Evolutionary conservation across 2,329 filamentous ascomycete species (phyloP), one percentile per base, ranked within the genome.

Genomic region (Zasmidium cellare): DNA sequence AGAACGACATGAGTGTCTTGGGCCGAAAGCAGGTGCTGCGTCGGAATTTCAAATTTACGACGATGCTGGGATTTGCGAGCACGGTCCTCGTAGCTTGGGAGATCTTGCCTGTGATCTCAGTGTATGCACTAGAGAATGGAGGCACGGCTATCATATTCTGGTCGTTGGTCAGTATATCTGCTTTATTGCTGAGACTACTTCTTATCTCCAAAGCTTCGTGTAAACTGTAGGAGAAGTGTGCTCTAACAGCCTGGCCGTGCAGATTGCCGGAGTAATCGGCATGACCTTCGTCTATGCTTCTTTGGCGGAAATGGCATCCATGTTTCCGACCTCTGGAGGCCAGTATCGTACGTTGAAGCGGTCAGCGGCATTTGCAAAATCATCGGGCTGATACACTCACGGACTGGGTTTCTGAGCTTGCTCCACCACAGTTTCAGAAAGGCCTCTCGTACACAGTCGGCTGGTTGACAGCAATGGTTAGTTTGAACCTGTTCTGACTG

Each of bases 381-480:
- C n/a, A n/a, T n/a, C n/a, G n/a, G n/a, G n/a, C 25, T 28, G 25
- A 6, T 6, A 28, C 6, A 28, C 25, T 28, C 6, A 28, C 25
- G 25, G 25, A 78, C 58, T 79, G 76, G 76, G 74, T 77, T 5
- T 78, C 76, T 51, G 78, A 79, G 73, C 72, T 79, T 2, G 74
- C 76, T 5, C 75, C 77, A 3, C 64, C 68, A 20, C 65, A 65
- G 9, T 77, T 70, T 63, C 75, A 76, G 58, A 72, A 72, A 16
- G 72, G 77, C 20, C 69, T 67, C 45, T 78, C 76, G 63, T 79
- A 79, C 58, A 70, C 79, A 24, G 74, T 77, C 44, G 72, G 72
- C n/a, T 79, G 76, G 76, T 63, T 78, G 22, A 78, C 76, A 0
- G 72, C 71, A 1, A 61, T 78, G 25, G 76, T 6, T 78, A 75